A percentile compares a stretch with the other conserved stretches of the same genome.
Conservation (phyloP, 2,329 filamentous ascomycete species). For the Trichoderma asperellum region DNA sequence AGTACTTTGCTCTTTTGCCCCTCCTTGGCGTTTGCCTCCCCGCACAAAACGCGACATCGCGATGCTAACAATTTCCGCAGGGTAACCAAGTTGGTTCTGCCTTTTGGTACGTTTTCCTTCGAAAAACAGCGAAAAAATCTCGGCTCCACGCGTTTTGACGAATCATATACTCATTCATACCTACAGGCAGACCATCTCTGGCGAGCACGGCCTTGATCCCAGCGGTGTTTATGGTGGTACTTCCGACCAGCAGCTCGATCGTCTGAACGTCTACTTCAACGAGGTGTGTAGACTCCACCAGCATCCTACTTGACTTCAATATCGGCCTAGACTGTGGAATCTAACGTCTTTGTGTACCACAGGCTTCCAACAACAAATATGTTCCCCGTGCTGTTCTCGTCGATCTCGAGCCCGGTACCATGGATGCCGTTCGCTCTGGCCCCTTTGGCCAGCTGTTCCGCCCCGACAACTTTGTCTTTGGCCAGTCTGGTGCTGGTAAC, state of each 20-base stretch:
- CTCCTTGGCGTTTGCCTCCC: constrained; percentile 21
- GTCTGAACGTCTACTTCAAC: constrained; percentile 99
- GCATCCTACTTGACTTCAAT: neutral
- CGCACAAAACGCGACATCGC: constrained; percentile 29
- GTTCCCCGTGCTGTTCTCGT: constrained; percentile 98
- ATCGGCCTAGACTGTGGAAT: neutral
- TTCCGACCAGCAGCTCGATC: constrained; percentile 97
- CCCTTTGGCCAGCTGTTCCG: constrained; percentile 99
- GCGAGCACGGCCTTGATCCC: constrained; percentile 94
- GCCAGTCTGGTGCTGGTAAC: constrained; percentile 99
- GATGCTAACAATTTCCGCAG: constrained; percentile 56
- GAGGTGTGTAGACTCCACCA: constrained; percentile 49
- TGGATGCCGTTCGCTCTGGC: constrained; percentile 97
- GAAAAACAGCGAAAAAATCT: neutral
- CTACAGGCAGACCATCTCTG: constrained; percentile 75
- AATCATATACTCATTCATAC: constrained; percentile 14
- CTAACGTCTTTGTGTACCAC: constrained; percentile 24
- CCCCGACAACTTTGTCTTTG: constrained; percentile 99
- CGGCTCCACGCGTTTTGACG: constrained; percentile 15
- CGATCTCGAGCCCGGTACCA: constrained; percentile 98
- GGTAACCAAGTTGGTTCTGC: constrained; percentile 99
- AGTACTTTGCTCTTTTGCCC: constrained; percentile 40
- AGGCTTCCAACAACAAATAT: constrained; percentile 98
- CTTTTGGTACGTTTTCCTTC: constrained; percentile 62
- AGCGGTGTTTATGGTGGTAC: constrained; percentile 98